These are phyloP conservation scores for Eutypa lata DNA, from an alignment of 2,329 filamentous ascomycete genomes.

Conservation along the genomic window DNA sequence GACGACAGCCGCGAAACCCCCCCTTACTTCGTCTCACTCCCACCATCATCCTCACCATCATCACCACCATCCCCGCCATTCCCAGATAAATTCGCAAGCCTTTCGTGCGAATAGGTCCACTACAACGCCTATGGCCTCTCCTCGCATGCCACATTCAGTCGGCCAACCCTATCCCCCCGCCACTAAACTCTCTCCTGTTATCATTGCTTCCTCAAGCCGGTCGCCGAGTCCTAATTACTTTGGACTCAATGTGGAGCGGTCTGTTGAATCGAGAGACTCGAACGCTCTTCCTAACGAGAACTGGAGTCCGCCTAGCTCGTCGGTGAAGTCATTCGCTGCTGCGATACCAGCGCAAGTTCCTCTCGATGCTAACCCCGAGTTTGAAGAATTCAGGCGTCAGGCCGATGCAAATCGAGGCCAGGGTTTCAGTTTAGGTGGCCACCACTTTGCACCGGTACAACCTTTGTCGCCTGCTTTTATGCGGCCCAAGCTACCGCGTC, in stretches of 20 bases:
- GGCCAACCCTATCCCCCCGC: conserved; percentile 51
- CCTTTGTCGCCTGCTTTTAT: conserved; percentile 19
- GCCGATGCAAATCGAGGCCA: conserved; percentile 60
- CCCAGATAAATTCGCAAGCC: conserved; percentile 39
- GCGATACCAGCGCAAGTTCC: conserved; percentile 67
- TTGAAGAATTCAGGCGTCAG: conserved; percentile 73
- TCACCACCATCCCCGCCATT: conserved; percentile 24
- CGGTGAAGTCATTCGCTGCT: conserved; percentile 66
- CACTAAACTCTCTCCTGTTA: conserved; percentile 41
- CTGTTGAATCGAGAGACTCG: conserved; percentile 60
- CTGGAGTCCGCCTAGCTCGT: conserved; percentile 71
- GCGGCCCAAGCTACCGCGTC: conserved; percentile 43
- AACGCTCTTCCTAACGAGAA: conserved; percentile 63
- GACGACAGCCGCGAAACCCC: conserved; percentile 27
- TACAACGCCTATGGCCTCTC: conserved; percentile 51
- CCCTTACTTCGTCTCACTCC: conserved; percentile 25
- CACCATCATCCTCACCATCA: conserved; percentile 1
- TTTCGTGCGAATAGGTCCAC: conserved; percentile 39
- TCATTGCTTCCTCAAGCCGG: conserved; percentile 33
- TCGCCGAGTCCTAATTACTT: conserved; percentile 83
- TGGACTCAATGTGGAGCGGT: conserved; percentile 65
- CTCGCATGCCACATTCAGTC: conserved; percentile 50
- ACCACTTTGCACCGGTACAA: conserved; percentile 41
- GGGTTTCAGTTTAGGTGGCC: conserved; percentile 45
- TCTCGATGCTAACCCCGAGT: conserved; percentile 75